phyloP scores from a whole-genome alignment of 169 alveolate genomes.

The Sarcocystis neurona region DNA sequence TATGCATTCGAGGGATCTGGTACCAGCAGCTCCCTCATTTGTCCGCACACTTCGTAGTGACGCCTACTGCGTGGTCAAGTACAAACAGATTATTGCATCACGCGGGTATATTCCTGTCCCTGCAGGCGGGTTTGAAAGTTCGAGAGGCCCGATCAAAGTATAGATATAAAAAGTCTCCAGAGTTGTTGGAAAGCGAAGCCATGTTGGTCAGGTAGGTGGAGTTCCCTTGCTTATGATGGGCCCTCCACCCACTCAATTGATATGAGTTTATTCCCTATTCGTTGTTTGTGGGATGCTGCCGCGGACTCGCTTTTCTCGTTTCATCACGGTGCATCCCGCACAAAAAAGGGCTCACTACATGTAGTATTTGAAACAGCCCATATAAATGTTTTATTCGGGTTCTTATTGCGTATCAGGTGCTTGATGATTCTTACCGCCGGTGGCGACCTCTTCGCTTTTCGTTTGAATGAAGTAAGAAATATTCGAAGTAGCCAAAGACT shows the following conservation, averaged over 20 bases:
- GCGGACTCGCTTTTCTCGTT: not conserved
- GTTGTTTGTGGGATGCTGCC: not conserved
- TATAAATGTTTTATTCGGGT: not conserved
- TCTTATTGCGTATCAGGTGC: not conserved
- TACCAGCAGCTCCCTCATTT: no score
- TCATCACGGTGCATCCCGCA: not conserved
- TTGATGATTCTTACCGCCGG: conserved; percentile 34
- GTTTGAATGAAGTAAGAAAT: conserved; percentile 9
- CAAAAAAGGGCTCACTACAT: no score
- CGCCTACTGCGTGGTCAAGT: no score
- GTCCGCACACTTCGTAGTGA: no score
- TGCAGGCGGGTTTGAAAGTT: conserved; percentile 18
- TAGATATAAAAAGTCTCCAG: conserved; percentile 10
- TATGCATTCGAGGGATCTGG: no score
- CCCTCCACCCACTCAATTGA: not conserved
- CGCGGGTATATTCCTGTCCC: not conserved
- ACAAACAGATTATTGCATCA: no score
- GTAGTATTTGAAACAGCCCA: no score
- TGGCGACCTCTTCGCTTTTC: conserved; percentile 16
- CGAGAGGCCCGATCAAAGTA: not conserved
- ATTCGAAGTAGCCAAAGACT: no score
- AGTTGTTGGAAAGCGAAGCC: not conserved
- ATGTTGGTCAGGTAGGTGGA: conserved; percentile 5
- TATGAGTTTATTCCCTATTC: not conserved
- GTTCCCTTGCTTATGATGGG: not conserved